A percentile compares a stretch with the other conserved stretches of the same genome.
These are phyloP conservation scores for Phytophthora pseudosyringae DNA, from an alignment of 352 stramenopile genomes.

Conservation along the genomic window DNA sequence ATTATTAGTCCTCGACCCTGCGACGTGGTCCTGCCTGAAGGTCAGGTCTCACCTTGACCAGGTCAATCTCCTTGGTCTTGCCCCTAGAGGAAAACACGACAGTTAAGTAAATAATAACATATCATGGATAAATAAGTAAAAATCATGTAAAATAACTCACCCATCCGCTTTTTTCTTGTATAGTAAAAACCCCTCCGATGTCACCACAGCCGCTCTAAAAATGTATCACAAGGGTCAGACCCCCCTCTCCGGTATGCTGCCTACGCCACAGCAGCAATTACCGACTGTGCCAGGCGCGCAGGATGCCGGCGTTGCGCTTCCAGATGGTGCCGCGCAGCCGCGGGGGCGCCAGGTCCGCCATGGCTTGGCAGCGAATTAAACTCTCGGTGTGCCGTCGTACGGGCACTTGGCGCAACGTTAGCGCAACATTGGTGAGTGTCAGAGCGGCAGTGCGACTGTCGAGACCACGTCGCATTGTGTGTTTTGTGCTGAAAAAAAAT, in stretches of 20 bases:
- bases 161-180: slow-evolving; percentile 75
- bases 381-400: slow-evolving; percentile 9
- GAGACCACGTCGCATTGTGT: too few relatives aligned
- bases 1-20: background rate
- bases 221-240: too few relatives aligned
- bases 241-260: background rate
- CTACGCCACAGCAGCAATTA: slow-evolving; percentile 9
- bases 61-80: slow-evolving; percentile 72
- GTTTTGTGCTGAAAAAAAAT: too few relatives aligned
- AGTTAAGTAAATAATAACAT: background rate
- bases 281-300: slow-evolving; percentile 69
- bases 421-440: slow-evolving; percentile 2
- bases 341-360: slow-evolving; percentile 31
- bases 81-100: slow-evolving; percentile 25
- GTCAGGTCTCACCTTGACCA: slow-evolving; percentile 58
- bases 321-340: slow-evolving; percentile 57
- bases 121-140: slow-evolving; percentile 4
- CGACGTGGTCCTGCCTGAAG: too few relatives aligned
- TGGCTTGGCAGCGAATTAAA: too few relatives aligned
- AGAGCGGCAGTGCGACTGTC: too few relatives aligned
- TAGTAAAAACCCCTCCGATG: slow-evolving; percentile 63
- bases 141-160: slow-evolving; percentile 22
- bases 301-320: slow-evolving; percentile 72
- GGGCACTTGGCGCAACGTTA: slow-evolving; percentile 17
- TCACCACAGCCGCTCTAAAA: slow-evolving; percentile 55